Percentiles rank a stretch among this genome's conserved stretches.
Evolutionary conservation across 176 grass and related monocot genomes (phyloP).

Genomic region (Hsuehochloa calcarea): DNA sequence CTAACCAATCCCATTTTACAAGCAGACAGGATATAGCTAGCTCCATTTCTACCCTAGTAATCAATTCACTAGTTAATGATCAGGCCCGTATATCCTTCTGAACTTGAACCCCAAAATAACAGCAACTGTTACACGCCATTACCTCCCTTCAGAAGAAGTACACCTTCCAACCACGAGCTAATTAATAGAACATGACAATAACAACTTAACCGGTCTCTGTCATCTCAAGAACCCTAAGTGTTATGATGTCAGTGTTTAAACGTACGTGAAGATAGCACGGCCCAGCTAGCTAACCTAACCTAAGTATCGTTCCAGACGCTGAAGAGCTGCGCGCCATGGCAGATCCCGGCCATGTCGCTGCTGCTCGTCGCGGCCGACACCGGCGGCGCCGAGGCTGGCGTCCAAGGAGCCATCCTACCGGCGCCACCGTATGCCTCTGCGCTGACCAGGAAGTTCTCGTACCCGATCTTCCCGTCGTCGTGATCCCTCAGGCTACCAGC

Average conservation of each 20-base stretch:
- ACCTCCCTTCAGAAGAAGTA: slow-evolving; percentile 60
- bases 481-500: slow-evolving; percentile 20
- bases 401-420: slow-evolving; percentile 30
- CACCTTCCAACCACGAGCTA: slow-evolving; percentile 19
- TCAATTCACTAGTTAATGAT: slow-evolving; percentile 22
- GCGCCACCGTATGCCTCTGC: slow-evolving; percentile 29
- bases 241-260: slow-evolving; percentile 34
- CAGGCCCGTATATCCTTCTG: slow-evolving; percentile 37
- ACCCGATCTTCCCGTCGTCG: slow-evolving; percentile 39
- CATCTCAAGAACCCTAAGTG: slow-evolving; percentile 30
- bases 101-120: slow-evolving; percentile 54
- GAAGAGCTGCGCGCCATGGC: slow-evolving; percentile 52
- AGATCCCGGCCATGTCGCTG: slow-evolving; percentile 27
- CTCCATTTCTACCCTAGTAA: slow-evolving; percentile 18
- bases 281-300: neutral
- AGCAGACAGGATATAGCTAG: neutral
- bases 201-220: slow-evolving; percentile 35
- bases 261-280: neutral
- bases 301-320: slow-evolving; percentile 67
- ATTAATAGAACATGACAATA: slow-evolving; percentile 14
- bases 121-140: slow-evolving; percentile 53
- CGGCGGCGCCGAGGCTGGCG: neutral
- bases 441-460: slow-evolving; percentile 38
- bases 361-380: slow-evolving; percentile 26
- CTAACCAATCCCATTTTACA: slow-evolving; percentile 33